Evolutionary conservation across 768 basidiomycete species (phyloP), one percentile per base, ranked within the genome.

Genomic region (Hemileccinum rubropunctum): DNA sequence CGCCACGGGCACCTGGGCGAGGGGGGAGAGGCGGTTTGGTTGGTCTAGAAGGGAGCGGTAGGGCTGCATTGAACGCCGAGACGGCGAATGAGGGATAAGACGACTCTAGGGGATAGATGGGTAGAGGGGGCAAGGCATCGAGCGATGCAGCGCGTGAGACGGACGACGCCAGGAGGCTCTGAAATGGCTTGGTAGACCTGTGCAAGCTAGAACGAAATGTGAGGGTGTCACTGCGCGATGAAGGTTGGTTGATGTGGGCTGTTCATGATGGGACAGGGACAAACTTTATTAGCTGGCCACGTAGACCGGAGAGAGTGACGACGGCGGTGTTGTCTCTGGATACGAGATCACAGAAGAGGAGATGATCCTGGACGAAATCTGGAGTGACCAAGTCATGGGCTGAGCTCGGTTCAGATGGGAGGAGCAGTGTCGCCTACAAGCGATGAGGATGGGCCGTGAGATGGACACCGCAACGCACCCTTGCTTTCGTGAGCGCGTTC

Each of bases 291-390:
- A 91, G 65, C 4, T 72, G 76, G 6, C 91, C 94, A 18, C 94
- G 74, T 23, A 98, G 70, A 5, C 95, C 95, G 0, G 91, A 93
- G 32, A 95, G 70, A 0, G 91, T 91, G 4, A 92, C 77, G 12
- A 92, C 66, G 28, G 79, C 77, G 4, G 79, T 73, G 41, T 73
- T 23, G 32, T 73, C 72, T 38, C 59, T 63, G 20, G 75, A 70
- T 1, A 78, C 71, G 14, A 74, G 23, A 23, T 23, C 23, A 23
- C 23, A 23, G 3, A 23, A 75, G 27, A 82, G 71, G 48, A 95
- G 67, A 63, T 99, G 95, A 60, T 97, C 93, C 62, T 81, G 83
- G 27, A 97, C 72, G 49, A 94, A 83, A 3, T 91, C 86, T 0
- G 82, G 69, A 0, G 86, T 87, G 42, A 73, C 73, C 42, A 73